Base-by-base conservation (phyloP, 108 stramenopile species). In the Nitzschia sp. region DNA sequence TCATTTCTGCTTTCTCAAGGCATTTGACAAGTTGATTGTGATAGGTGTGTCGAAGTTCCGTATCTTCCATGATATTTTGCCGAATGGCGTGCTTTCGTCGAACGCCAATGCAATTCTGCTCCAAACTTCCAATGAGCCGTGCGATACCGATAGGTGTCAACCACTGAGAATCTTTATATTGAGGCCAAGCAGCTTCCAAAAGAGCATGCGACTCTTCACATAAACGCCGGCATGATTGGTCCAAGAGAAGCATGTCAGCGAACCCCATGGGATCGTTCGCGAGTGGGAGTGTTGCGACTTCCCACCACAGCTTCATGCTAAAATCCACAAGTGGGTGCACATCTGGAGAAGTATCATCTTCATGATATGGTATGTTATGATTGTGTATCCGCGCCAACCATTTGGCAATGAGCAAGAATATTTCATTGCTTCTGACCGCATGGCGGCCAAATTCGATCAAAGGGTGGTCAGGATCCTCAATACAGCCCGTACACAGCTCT, bases 41-140 rank as follows among this genome's bases (percentile, higher is more conserved):
- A 25, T 60, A 41, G 4, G 16, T 25, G 0, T 68, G 68, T 57
- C 81, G 66, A 33, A 82, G 66, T 3, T 74, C 66, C 29, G 54
- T n/a, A 53, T 83, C 72, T 46, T 63, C 52, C 50, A 86, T 67
- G n/a, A 81, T 58, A 41, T 62, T 59, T 8, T 64, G 57, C 57
- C 80, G 72, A 3, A 86, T 31, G 0, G 82, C 66, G 70, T 83
- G 77, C 26, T 76, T 69, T 58, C 68, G 70, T 66, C 85, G 67
- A 66, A 86, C 72, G 23, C 85, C 85, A 30, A 86, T 62, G 50
- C 81, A 77, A 62, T 86, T 86, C 56, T 83, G 82, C 69, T 83
- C 82, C 63, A 80, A 73, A 21, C 77, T 63, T 17, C 85, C 85
- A 60, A 86, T 71, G 22, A 83, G 28, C 48, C 68, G 68, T 36